A percentile compares a stretch with the other conserved stretches of the same genome.
phyloP scores from a whole-genome alignment of 202 grass and related monocot species.

The Digitaria exilis region DNA sequence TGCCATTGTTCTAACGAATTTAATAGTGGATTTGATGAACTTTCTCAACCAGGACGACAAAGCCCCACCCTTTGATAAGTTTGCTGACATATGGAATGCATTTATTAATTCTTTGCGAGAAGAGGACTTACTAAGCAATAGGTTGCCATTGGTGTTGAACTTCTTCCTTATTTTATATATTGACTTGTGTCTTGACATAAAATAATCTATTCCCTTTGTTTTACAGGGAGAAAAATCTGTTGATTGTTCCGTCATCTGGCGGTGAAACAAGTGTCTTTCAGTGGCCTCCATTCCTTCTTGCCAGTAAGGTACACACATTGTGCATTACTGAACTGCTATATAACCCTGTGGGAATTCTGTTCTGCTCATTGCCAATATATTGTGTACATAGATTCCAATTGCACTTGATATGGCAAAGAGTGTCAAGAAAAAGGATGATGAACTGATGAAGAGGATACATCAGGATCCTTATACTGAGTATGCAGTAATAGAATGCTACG shows the following conservation, averaged over 20 bases:
- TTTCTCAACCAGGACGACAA: slow-evolving; percentile 62
- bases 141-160: slow-evolving; percentile 46
- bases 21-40: slow-evolving; percentile 18
- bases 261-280: slow-evolving; percentile 64
- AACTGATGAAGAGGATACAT: slow-evolving; percentile 70
- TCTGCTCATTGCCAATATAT: slow-evolving; percentile 20
- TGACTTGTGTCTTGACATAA: background rate
- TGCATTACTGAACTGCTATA: slow-evolving; percentile 9
- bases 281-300: slow-evolving; percentile 99
- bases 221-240: slow-evolving; percentile 75
- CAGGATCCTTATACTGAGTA: slow-evolving; percentile 73
- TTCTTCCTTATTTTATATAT: slow-evolving; percentile 32
- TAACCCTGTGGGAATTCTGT: slow-evolving; percentile 14
- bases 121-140: slow-evolving; percentile 89
- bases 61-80: slow-evolving; percentile 44
- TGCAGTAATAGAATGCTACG: slow-evolving; percentile 84
- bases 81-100: slow-evolving; percentile 87
- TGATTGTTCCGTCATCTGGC: slow-evolving; percentile 82
- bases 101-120: slow-evolving; percentile 83
- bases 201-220: slow-evolving; percentile 35
- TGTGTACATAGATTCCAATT: slow-evolving; percentile 91
- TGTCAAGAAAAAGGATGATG: slow-evolving; percentile 80
- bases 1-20: background rate
- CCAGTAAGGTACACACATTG: slow-evolving; percentile 72
- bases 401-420: slow-evolving; percentile 90